Conservation (phyloP, 2,329 filamentous ascomycete genomes). For the Colletotrichum caudatum region DNA sequence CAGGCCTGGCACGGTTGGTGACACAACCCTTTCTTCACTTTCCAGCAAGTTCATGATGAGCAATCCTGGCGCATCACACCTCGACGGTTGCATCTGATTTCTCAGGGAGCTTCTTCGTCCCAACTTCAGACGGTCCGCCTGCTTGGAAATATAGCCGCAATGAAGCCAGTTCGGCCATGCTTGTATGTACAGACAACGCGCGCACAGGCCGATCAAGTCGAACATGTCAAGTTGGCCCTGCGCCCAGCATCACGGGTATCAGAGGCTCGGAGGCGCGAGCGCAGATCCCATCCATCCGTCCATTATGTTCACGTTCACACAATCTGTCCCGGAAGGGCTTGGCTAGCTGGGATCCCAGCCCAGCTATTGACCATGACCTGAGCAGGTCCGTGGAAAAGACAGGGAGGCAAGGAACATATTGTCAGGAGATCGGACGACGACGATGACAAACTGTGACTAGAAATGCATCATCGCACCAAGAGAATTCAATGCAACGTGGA, state of each 20-base stretch:
- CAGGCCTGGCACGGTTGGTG: background rate
- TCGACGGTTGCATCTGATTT: background rate
- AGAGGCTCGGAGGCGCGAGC: conserved; percentile 1
- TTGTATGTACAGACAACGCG: background rate
- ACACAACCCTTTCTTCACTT: background rate
- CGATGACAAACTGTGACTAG: background rate
- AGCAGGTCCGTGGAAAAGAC: conserved; percentile 1
- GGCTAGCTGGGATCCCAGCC: background rate
- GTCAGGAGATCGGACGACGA: conserved; percentile 5
- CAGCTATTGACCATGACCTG: background rate
- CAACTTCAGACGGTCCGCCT: background rate
- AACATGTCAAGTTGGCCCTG: conserved; percentile 11
- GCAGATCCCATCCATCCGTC: background rate
- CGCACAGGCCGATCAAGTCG: conserved; percentile 2
- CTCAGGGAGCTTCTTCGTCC: background rate
- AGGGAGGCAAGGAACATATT: background rate
- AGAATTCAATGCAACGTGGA: background rate
- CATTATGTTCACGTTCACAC: background rate
- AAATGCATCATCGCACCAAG: background rate
- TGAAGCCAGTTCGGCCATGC: background rate
- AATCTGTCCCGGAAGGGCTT: background rate
- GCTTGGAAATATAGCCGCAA: background rate
- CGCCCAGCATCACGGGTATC: background rate
- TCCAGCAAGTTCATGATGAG: background rate
- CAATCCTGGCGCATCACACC: background rate